Evolutionary conservation across 2,329 filamentous ascomycete species (phyloP).

Genomic region (Diaporthe amygdali): DNA sequence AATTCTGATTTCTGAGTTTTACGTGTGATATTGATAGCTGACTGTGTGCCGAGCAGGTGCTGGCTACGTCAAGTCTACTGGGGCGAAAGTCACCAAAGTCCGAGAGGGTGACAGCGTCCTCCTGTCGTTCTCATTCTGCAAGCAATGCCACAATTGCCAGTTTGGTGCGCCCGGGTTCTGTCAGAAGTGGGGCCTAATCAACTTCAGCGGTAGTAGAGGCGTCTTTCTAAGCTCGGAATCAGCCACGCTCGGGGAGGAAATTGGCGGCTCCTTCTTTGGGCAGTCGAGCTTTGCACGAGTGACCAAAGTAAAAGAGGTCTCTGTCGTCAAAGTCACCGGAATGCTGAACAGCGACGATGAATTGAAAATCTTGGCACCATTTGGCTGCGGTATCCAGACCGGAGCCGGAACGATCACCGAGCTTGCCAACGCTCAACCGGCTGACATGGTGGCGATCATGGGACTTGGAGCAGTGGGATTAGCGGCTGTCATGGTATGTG

Average conservation of each 20-base stretch:
- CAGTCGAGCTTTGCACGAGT: not conserved
- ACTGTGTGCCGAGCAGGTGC: not conserved
- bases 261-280: not conserved
- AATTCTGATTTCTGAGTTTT: not conserved
- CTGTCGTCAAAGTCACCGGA: not conserved
- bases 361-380: not conserved
- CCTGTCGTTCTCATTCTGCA: not conserved
- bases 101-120: not conserved
- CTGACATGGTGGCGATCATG: not conserved
- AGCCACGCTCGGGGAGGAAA: not conserved
- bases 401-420: not conserved
- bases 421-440: not conserved
- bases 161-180: not conserved
- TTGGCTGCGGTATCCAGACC: not conserved
- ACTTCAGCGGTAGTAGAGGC: not conserved
- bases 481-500: not conserved
- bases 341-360: not conserved
- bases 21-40: not conserved
- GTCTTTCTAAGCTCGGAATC: not conserved
- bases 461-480: not conserved
- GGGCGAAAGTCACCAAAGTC: not conserved
- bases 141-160: not conserved
- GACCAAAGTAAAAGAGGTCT: not conserved
- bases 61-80: not conserved
- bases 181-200: not conserved